Evolutionary conservation across 345 rosid genomes (phyloP).

Genomic region (Pugionium cornutum): DNA sequence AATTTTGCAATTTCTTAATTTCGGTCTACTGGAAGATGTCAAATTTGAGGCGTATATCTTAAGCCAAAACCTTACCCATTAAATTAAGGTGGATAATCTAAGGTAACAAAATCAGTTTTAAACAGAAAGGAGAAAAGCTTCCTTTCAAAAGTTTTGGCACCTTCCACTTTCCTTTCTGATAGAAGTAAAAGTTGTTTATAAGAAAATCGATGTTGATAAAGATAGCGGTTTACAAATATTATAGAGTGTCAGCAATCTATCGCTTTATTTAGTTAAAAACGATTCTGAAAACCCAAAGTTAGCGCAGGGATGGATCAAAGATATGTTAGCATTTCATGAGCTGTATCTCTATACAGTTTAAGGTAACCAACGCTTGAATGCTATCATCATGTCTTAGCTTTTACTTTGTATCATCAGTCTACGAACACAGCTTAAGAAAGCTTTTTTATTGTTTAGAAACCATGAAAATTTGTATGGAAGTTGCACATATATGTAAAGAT

Average conservation of each 20-base stretch:
- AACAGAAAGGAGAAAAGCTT: not conserved
- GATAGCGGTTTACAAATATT: no score
- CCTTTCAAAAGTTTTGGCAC: not conserved
- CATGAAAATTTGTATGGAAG: not conserved
- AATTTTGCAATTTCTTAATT: not conserved
- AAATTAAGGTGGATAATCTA: slow-evolving; percentile 7
- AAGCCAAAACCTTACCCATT: slow-evolving; percentile 7
- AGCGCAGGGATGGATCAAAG: no score
- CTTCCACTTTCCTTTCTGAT: not conserved
- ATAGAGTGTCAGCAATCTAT: no score
- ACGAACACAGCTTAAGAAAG: not conserved
- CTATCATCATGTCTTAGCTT: not conserved
- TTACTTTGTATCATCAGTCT: not conserved
- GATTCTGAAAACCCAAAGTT: no score
- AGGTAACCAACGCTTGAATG: no score
- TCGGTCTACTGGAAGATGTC: slow-evolving; percentile 7
- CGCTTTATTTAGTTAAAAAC: no score
- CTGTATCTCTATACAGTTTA: no score
- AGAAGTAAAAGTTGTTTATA: not conserved
- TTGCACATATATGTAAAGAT: not conserved
- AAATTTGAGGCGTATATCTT: slow-evolving; percentile 5
- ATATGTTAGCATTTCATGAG: no score
- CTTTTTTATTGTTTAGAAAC: not conserved
- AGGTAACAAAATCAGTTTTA: slow-evolving; percentile 6
- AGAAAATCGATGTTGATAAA: no score